Evolutionary conservation across 148 eudicot species (phyloP).

Genomic region (Rhododendron ovatum): DNA sequence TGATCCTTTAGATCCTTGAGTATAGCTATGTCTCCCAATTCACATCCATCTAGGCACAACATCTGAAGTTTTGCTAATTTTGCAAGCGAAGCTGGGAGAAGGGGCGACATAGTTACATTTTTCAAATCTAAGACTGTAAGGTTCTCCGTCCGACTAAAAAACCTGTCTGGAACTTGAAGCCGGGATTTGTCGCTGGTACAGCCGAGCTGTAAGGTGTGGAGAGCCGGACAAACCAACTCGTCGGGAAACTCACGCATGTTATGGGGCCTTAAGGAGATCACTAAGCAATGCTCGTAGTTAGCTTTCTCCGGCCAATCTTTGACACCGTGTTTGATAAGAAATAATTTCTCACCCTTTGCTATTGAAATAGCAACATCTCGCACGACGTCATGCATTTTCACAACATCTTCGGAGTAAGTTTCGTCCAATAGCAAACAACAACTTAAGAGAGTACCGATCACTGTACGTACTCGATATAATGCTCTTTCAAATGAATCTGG

Average conservation of each 20-base stretch:
- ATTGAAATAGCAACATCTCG: not conserved
- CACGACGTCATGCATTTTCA: not conserved
- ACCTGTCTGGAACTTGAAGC: not conserved
- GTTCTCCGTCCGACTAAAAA: not conserved
- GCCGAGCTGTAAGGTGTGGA: not conserved
- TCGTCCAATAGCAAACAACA: not conserved
- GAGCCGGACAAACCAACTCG: not conserved
- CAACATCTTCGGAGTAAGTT: accelerated
- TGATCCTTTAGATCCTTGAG: not conserved
- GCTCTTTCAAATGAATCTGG: not conserved
- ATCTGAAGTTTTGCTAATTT: not conserved
- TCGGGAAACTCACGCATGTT: not conserved
- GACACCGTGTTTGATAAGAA: not conserved
- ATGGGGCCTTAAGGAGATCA: not conserved
- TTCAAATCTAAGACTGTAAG: not conserved
- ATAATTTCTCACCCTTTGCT: not conserved
- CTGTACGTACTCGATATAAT: not conserved
- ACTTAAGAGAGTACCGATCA: not conserved
- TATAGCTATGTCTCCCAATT: not conserved
- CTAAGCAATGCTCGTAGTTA: not conserved
- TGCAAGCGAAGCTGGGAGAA: not conserved
- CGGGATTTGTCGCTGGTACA: accelerated
- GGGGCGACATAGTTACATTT: not conserved
- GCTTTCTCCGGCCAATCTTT: not conserved
- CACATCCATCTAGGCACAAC: not conserved